Conservation (phyloP, 768 basidiomycete genomes). For the Guyanaporus albipodus region DNA sequence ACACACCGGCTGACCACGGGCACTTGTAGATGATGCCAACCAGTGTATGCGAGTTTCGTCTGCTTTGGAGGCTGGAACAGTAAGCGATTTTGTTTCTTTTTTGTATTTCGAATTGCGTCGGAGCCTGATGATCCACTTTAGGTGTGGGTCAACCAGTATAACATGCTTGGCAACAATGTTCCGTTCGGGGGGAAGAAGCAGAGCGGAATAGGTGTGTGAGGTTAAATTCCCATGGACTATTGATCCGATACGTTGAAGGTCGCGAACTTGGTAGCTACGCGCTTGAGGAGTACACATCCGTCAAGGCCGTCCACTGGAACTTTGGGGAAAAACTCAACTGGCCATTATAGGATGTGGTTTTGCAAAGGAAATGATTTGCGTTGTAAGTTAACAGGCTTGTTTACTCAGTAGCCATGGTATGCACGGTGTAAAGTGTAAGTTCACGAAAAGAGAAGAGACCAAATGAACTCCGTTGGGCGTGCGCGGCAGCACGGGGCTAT, state of each 20-base stretch:
- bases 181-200: conserved; percentile 97
- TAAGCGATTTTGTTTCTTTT: conserved; percentile 32
- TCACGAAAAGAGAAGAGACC: conserved; percentile 2
- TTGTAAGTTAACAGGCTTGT: not conserved
- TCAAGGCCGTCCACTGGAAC: conserved; percentile 86
- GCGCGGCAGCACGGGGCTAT: conserved; percentile 1
- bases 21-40: conserved; percentile 62
- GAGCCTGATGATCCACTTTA: conserved; percentile 25
- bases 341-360: conserved; percentile 49
- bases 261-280: conserved; percentile 86
- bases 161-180: conserved; percentile 76
- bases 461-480: conserved; percentile 11
- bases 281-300: conserved; percentile 77
- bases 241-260: conserved; percentile 42
- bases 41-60: conserved; percentile 89
- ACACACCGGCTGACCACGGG: conserved; percentile 1
- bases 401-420: not conserved
- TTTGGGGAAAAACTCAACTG: conserved; percentile 77
- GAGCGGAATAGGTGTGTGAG: conserved; percentile 66
- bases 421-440: conserved; percentile 16
- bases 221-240: not conserved
- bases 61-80: conserved; percentile 85
- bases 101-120: no score
- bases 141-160: conserved; percentile 95
- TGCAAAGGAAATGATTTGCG: not conserved